Conservation (phyloP, 2,329 filamentous ascomycete species). For the Phoma sp. region DNA sequence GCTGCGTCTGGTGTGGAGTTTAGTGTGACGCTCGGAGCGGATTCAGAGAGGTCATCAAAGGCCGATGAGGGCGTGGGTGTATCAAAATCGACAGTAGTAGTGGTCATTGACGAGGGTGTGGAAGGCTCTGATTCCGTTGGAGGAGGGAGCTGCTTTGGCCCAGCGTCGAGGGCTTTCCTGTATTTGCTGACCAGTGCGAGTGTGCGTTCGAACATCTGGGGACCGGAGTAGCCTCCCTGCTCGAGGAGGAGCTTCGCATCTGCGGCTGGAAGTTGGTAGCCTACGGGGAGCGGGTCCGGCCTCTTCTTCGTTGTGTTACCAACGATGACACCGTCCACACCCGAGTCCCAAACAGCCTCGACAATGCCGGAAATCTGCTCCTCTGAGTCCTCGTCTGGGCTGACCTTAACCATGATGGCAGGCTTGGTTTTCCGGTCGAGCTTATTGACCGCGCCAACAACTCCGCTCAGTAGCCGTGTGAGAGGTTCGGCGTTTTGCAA, state of each 20-base stretch:
- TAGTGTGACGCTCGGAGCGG: constrained; percentile 35
- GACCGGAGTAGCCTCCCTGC: constrained; percentile 88
- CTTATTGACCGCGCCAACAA: constrained; percentile 77
- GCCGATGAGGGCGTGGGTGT: constrained; percentile 32
- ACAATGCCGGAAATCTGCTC: constrained; percentile 88
- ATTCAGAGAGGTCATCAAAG: constrained; percentile 40
- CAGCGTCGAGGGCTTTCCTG: constrained; percentile 60
- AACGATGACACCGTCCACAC: constrained; percentile 94
- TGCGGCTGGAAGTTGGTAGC: constrained; percentile 67
- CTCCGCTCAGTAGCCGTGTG: constrained; percentile 78
- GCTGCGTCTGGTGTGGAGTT: constrained; percentile 27
- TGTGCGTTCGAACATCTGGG: constrained; percentile 84
- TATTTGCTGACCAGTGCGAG: constrained; percentile 81
- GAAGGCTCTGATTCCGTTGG: constrained; percentile 3
- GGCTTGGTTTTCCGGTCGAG: constrained; percentile 76
- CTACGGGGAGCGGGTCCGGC: constrained; percentile 71
- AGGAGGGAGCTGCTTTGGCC: constrained; percentile 41
- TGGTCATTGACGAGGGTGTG: constrained; percentile 17
- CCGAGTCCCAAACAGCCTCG: constrained; percentile 65
- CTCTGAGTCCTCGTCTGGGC: constrained; percentile 89
- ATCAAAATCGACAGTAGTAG: constrained; percentile 29
- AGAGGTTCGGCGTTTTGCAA: constrained; percentile 86
- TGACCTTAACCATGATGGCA: constrained; percentile 96
- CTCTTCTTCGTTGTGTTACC: constrained; percentile 95
- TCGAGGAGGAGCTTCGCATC: constrained; percentile 76